Conservation (phyloP, 441 rosid genomes). For the Hypseocharis bilobata region DNA sequence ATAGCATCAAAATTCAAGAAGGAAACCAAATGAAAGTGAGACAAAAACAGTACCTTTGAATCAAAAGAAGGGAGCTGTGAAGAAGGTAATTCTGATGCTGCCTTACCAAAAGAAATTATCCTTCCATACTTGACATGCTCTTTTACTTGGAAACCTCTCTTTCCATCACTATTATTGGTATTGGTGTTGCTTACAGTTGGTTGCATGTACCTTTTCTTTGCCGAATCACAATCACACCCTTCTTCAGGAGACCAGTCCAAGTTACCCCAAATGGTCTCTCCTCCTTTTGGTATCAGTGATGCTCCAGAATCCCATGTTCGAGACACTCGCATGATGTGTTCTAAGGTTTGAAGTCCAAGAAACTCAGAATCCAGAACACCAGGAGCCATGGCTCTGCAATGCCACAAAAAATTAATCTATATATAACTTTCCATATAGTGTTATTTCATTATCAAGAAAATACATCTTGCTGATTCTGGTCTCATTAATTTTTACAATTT, state of each 20-base stretch:
- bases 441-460: no score
- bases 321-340: conserved; percentile 72
- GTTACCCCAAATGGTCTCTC: conserved; percentile 89
- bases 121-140: conserved; percentile 59
- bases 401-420: not conserved
- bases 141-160: conserved; percentile 23
- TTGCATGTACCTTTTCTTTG: conserved; percentile 28
- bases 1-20: not conserved
- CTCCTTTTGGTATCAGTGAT: conserved; percentile 95
- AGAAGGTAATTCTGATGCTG: conserved; percentile 58
- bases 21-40: not conserved
- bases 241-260: conserved; percentile 88
- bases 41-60: conserved; percentile 48
- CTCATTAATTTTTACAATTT: no score
- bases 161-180: conserved; percentile 27
- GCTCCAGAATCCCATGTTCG: conserved; percentile 92
- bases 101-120: conserved; percentile 76
- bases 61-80: conserved; percentile 62
- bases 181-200: not conserved
- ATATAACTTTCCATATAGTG: no score
- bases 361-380: conserved; percentile 69
- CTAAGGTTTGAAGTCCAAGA: conserved; percentile 71
- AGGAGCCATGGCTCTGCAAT: conserved; percentile 83
- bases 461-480: no score
- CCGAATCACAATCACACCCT: conserved; percentile 31